Evolutionary conservation across 768 basidiomycete species (phyloP), one percentile per base, ranked within the genome.

Genomic region (Lactarius deliciosus): DNA sequence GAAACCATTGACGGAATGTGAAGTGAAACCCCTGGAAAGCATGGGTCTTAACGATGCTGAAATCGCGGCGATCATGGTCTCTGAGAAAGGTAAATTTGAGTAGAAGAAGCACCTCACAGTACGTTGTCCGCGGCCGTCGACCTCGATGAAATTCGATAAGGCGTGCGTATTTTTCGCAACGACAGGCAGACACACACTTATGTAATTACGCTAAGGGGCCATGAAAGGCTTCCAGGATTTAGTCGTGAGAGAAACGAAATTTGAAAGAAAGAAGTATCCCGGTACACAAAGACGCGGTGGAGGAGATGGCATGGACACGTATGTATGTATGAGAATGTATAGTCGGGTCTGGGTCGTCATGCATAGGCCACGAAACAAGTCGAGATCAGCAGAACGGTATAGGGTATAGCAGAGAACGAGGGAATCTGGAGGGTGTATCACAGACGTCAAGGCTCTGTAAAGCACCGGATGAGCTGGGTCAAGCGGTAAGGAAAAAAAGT

Each of bases 1-100:
- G 78, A 98, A 95, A 56, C 96, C 93, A 62, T 90, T 79, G 30
- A 88, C 89, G 20, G 81, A 53, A 22, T 73, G 71, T 18, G 75
- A 73, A 2, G 76, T 74, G 70, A 78, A 77, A 1, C 66, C 65
- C 60, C 76, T 73, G 18, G 71, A 58, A 40, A 74, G 61, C 57
- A 69, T 36, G 40, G 41, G 18, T 34, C 32, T 63, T 30, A 60
- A 65, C 18, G 38, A 28, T 7, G 28, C 56, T 22, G 11, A 20
- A 18, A 64, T 70, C 36, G 61, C 18, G 16, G 38, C 2, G 30
- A 66, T 66, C 65, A 63, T 66, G 30, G 18, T 36, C 7, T 36
- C 32, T 28, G 34, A 36, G 18, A 28, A 22, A 34, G 16, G 53
- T 16, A 22, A 41, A 22, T 28, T 2, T 30, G 47, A 15, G 22